Base-by-base conservation (phyloP, 2,329 filamentous ascomycete species). In the Geosmithia putterillii region DNA sequence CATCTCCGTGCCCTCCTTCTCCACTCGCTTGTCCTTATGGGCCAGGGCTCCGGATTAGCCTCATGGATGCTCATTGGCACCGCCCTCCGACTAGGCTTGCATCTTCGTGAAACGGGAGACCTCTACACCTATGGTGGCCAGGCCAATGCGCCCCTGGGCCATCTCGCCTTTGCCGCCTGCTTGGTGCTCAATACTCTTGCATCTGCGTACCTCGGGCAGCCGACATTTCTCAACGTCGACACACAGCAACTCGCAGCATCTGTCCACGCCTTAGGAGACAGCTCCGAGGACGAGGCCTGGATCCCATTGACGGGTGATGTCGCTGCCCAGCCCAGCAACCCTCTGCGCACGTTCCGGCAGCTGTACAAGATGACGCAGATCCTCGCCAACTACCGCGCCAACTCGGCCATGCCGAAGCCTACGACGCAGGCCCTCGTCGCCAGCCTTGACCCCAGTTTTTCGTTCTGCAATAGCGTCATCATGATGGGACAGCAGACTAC, bases 51-150 rank as follows among this genome's bases (percentile, higher is more conserved):
- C n/a, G 66, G 67, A 25, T 65, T 66, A 14, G 60, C 72, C 2
- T 80, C 83, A 1, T 85, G 82, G 71, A 55, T 83, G 3, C 57
- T 83, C 1, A 66, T 83, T 17, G 81, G 81, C 1, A 67, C 73
- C 46, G 81, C 81, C 15, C 71, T 76, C 52, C 70, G 47, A 3
- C 49, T 62, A 8, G 63, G 66, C 10, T 52, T 66, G 4, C 59
- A 63, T 18, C 46, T 54, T 20, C 51, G 47, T 22, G 42, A 45
- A 7, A 22, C 39, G 14, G 28, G 35, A 6, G 34, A 44, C 17
- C 21, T 48, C 14, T 38, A 44, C 7, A n/a, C 32, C 3, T 20
- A 22, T 10, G 39, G 23, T 2, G 39, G n/a, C 19, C 17, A 12
- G 10, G n/a, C 39, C 10, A 32, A 10, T 6, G 17, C n/a, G 3